A percentile compares a stretch with the other conserved stretches of the same genome.
phyloP scores from a whole-genome alignment of 2,329 filamentous ascomycete genomes.

The Penicillium sclerotiorum region DNA sequence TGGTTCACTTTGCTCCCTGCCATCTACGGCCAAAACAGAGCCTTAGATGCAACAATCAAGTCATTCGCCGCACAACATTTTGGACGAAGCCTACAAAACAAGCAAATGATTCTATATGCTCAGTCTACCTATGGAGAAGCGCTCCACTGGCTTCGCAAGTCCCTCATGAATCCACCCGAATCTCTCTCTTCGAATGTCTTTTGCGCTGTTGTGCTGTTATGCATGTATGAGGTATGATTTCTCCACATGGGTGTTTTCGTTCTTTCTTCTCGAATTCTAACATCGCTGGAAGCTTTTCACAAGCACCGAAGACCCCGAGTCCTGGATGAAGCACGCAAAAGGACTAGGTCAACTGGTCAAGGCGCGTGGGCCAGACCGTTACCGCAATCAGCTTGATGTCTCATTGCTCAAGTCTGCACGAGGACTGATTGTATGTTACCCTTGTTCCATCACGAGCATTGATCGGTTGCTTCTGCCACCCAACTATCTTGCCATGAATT shows the following conservation, averaged over 20 bases:
- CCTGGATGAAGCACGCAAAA: slow-evolving; percentile 36
- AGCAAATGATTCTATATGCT: slow-evolving; percentile 27
- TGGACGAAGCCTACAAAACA: slow-evolving; percentile 20
- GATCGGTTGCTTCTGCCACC: too few species aligned
- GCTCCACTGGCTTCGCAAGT: slow-evolving; percentile 23
- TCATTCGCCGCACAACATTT: slow-evolving; percentile 32
- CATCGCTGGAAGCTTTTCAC: slow-evolving; percentile 23
- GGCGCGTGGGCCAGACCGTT: slow-evolving; percentile 26
- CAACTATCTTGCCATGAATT: background rate
- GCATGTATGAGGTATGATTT: slow-evolving; percentile 31
- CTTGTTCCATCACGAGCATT: too few species aligned
- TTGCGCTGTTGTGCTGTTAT: slow-evolving; percentile 33
- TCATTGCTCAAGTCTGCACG: slow-evolving; percentile 29
- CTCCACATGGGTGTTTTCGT: background rate
- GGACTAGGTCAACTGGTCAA: slow-evolving; percentile 29
- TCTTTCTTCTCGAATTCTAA: background rate
- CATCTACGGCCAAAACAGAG: slow-evolving; percentile 28
- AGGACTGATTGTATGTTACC: slow-evolving; percentile 31
- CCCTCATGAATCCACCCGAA: slow-evolving; percentile 21
- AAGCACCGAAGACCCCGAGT: slow-evolving; percentile 25
- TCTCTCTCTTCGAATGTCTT: slow-evolving; percentile 30
- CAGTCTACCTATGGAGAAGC: slow-evolving; percentile 29
- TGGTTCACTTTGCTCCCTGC: slow-evolving; percentile 30
- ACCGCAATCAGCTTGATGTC: slow-evolving; percentile 25
- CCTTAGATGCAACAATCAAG: slow-evolving; percentile 29